Conservation (phyloP, 805 yeast species). For the Saturnispora zaruensis region DNA sequence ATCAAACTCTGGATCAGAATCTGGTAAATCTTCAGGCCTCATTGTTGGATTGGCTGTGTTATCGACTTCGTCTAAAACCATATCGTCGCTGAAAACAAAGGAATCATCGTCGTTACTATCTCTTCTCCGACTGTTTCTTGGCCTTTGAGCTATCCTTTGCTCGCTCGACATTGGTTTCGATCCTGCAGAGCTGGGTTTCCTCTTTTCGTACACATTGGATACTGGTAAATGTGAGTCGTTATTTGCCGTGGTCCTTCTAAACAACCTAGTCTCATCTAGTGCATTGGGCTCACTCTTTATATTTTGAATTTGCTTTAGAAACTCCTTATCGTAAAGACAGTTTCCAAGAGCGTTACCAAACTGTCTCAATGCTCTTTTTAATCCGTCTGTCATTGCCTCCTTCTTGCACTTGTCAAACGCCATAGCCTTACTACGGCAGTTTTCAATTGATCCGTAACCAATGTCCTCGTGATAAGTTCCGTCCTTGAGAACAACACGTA, state of each 20-base stretch:
- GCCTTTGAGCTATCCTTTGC: background rate
- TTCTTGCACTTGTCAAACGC: conserved; percentile 77
- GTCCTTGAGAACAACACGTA: conserved; percentile 65
- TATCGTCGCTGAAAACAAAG: conserved; percentile 42
- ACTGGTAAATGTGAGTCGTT: background rate
- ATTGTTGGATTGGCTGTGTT: conserved; percentile 7
- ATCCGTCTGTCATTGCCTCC: conserved; percentile 79
- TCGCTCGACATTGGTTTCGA: background rate
- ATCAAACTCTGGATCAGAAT: conserved; percentile 24
- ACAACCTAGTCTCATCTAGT: conserved; percentile 26
- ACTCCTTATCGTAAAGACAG: conserved; percentile 72
- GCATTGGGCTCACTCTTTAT: conserved; percentile 28
- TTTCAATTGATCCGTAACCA: conserved; percentile 70
- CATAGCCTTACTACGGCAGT: conserved; percentile 57
- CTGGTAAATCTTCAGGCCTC: conserved; percentile 11
- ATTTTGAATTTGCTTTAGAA: conserved; percentile 41
- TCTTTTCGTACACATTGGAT: background rate
- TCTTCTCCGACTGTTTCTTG: background rate
- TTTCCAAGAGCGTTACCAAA: conserved; percentile 78
- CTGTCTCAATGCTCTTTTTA: conserved; percentile 68
- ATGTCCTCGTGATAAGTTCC: conserved; percentile 76
- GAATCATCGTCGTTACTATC: conserved; percentile 37
- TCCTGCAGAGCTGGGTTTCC: background rate
- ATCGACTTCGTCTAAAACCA: conserved; percentile 17
- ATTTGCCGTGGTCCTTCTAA: conserved; percentile 18